Conservation (phyloP, 2,329 filamentous ascomycete species). For the Fusarium sp. region DNA sequence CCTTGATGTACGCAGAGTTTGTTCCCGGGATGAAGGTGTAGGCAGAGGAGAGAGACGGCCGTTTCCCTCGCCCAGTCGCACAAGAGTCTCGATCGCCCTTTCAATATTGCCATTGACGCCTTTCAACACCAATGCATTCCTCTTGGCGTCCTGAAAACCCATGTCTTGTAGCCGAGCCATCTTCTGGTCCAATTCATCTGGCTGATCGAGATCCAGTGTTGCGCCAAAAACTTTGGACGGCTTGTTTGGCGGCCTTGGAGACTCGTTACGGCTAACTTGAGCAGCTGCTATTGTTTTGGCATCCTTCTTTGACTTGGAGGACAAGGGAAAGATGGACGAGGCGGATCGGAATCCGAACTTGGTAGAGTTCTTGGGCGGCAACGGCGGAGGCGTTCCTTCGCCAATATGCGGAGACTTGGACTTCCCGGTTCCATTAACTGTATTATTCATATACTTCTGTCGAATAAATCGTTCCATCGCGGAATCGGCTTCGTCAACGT, state of each 20-base stretch:
- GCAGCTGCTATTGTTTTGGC: constrained; percentile 48
- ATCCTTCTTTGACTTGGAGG: constrained; percentile 69
- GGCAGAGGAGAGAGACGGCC: constrained; percentile 53
- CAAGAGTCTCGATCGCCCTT: constrained; percentile 83
- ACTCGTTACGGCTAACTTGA: constrained; percentile 46
- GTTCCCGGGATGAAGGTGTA: constrained; percentile 57
- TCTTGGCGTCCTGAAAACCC: constrained; percentile 87
- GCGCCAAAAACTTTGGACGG: constrained; percentile 76
- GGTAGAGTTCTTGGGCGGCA: constrained; percentile 73
- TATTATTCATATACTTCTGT: constrained; percentile 84
- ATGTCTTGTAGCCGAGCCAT: constrained; percentile 83
- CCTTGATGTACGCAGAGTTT: constrained; percentile 60
- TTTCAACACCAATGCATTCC: constrained; percentile 84
- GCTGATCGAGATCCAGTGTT: constrained; percentile 65
- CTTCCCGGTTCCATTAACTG: constrained; percentile 52
- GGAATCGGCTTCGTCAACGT: constrained; percentile 90
- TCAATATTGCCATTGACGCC: constrained; percentile 87
- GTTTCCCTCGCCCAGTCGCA: constrained; percentile 80
- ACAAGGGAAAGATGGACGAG: constrained; percentile 75
- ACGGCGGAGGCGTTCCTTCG: constrained; percentile 67
- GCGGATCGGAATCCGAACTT: constrained; percentile 67
- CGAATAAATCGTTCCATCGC: constrained; percentile 96
- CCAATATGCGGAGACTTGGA: constrained; percentile 56
- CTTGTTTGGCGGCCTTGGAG: constrained; percentile 66
- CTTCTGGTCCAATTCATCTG: constrained; percentile 78